These are phyloP conservation scores for Persicaria maculosa DNA, from an alignment of 148 eudicot species.

Conservation along the genomic window DNA sequence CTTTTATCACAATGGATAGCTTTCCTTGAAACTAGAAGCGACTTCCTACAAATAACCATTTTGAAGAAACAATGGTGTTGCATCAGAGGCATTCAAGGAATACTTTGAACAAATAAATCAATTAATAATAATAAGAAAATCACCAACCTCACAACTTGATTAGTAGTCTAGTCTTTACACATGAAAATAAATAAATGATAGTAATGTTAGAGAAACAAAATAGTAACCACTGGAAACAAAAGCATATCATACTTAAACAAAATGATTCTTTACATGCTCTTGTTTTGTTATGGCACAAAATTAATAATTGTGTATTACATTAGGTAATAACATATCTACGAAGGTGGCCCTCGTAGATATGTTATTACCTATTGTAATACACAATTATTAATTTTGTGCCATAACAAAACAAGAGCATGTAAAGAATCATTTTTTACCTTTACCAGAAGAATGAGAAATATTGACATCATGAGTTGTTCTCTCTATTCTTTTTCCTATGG, in stretches of 20 bases:
- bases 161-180: not conserved
- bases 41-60: not conserved
- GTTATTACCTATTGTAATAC: not conserved
- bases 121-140: not conserved
- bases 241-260: not conserved
- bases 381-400: too few species aligned
- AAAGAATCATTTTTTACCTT: too few species aligned
- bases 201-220: not conserved
- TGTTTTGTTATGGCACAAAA: too few species aligned
- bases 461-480: too few species aligned
- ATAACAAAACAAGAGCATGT: too few species aligned
- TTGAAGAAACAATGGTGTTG: not conserved
- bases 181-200: not conserved
- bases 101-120: not conserved
- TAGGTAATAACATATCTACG: not conserved
- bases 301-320: too few species aligned
- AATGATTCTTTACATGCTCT: too few species aligned
- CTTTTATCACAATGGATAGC: not conserved
- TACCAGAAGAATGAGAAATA: too few species aligned
- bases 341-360: constrained; percentile 2
- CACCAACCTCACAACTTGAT: constrained; percentile 1
- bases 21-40: constrained; percentile 6
- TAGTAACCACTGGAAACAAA: too few species aligned
- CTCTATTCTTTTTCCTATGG: too few species aligned
- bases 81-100: not conserved